phyloP scores from a whole-genome alignment of 78 protist genomes.

The Emiliania huxleyi region DNA sequence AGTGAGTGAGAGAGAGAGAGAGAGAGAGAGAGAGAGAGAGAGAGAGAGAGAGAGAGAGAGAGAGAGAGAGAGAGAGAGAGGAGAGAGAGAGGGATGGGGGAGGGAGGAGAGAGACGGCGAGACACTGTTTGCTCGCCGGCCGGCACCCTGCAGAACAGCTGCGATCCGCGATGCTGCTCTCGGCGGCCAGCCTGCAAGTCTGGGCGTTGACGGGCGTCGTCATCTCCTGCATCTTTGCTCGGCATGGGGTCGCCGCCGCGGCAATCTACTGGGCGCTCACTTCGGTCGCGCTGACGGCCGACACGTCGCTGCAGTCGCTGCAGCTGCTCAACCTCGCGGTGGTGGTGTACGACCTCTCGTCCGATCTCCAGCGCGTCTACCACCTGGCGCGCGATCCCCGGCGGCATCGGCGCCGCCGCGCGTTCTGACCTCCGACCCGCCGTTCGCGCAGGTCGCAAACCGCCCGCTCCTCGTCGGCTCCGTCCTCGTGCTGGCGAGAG shows the following conservation, averaged over 20 bases:
- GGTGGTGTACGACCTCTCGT: constrained; percentile 4
- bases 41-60: too few species aligned
- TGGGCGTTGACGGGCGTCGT: background rate
- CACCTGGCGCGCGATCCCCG: background rate
- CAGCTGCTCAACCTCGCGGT: constrained; percentile 9
- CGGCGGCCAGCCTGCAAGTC: too few species aligned
- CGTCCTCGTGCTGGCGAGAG: too few species aligned
- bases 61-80: too few species aligned
- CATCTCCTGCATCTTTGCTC: background rate
- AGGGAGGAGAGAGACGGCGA: too few species aligned
- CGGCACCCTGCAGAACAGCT: too few species aligned
- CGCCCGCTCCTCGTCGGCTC: background rate
- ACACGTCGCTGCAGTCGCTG: background rate
- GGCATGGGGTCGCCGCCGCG: background rate
- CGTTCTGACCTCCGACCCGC: background rate
- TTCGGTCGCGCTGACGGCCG: background rate
- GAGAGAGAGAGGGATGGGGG: too few species aligned
- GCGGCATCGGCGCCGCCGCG: too few species aligned
- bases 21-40: too few species aligned
- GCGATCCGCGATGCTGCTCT: too few species aligned
- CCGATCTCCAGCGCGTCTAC: background rate
- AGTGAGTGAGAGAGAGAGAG: too few species aligned
- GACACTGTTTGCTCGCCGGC: too few species aligned
- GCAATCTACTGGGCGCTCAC: background rate
- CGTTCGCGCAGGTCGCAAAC: background rate